Evolutionary conservation across 164 flowering plant species (phyloP), one percentile per base, ranked within the genome.

Genomic region (Cinnamomum chago): DNA sequence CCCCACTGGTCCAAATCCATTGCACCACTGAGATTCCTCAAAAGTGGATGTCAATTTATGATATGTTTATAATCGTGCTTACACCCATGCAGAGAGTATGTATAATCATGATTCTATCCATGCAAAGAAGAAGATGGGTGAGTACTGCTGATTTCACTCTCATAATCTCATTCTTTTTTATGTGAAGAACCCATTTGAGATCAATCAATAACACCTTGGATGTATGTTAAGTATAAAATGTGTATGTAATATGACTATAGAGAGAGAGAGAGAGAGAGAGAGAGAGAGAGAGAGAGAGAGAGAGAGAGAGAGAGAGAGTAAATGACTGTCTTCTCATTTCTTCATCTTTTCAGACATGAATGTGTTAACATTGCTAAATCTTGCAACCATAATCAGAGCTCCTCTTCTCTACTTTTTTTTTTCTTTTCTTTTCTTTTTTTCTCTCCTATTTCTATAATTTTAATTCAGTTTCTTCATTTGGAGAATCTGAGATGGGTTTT

Each of bases 1-100:
- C 23, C 93, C 93, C 2, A 83, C 88, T 2, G 93, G 93, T 72
- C 93, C 93, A 20, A 88, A 89, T 76, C 93, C 93, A 2, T 79
- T 89, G 77, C 93, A 89, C 86, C 90, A 89, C 82, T 89, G 82
- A 88, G 18, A 35, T 50, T 33, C n/a, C 24, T 27, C 18, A 9
- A 27, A 22, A 12, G 51, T 14, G 27, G 47, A 50, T 74, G 15
- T 22, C 69, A 3, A 9, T 69, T 17, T 23, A 69, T 69, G 62
- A 66, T 25, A 5, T 30, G 27, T 65, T 62, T 20, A 52, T 24
- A 40, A 40, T 40, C 25, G 50, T 40, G 50, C 50, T 67, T 67
- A 50, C 72, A 22, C 60, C 24, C 55, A 22, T 70, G 24, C 72
- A 51, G 17, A 51, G 20, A 22, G 28, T 40, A 9, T 40, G 47